Base-by-base conservation (phyloP, 1,284 basidiomycete genomes). In the Leccinum angustisporum region DNA sequence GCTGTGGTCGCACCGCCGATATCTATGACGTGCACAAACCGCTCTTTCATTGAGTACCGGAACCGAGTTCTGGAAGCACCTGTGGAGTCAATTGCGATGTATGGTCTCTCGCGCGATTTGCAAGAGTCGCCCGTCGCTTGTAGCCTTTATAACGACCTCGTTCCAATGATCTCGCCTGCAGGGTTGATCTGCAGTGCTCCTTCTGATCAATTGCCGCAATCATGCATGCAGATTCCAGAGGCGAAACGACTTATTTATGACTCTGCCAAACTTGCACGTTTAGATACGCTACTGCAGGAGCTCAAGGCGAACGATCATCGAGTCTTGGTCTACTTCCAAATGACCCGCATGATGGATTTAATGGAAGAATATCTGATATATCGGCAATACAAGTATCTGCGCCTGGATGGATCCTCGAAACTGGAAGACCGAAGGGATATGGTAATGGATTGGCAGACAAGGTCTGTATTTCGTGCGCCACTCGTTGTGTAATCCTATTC, bases 281-380 rank as follows among this genome's bases (percentile, higher is more conserved):
- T 99, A 55, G 97, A 99, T 75, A 75, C 82, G 25, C 81, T 99
- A 33, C 81, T 99, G 10, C 91, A 95, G 65, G 93, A 98, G 72
- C 86, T 99, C 65, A 99, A 98, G 79, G 84, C 87, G 36, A 92
- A 90, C 10, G 96, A 96, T 60, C 97, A 99, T 77, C 89, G 96
- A 55, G 95, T 98, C 25, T 79, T 99, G 67, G 85, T 99, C 57
- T 99, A 99, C 80, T 99, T 98, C 89, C 97, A 99, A 78, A 99
- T 99, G 97, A 99, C 97, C 27, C 87, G 91, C 66, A 99, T 99
- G 97, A 98, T 99, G 88, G 97, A 99, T 75, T 81, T 99, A 63
- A 97, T 99, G 88, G 97, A 99, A 76, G 97, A 99, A 75, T 99
- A 98, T 76, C 82, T 99, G 60, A 95, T 98, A 68, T 98, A 94